Evolutionary conservation across 306 rosid genomes (phyloP), one percentile per base, ranked within the genome.

Genomic region (Urtica urens): DNA sequence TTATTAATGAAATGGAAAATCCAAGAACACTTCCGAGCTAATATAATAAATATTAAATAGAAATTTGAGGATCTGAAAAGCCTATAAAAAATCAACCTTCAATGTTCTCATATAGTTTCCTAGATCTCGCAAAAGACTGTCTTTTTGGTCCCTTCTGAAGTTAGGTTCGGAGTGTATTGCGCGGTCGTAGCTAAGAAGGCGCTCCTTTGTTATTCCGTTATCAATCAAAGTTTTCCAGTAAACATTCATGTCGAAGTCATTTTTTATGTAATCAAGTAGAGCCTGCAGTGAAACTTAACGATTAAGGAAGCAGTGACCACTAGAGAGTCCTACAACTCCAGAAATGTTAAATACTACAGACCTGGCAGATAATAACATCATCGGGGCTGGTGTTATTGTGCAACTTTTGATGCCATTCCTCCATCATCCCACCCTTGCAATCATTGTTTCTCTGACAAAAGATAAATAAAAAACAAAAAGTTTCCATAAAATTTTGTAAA

Each of bases 361-460:
- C 99, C 94, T 90, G 99, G 71, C 99, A 90, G 60, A 90, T 85
- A 43, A 90, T 70, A 69, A 90, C 87, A 63, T 90, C 99, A 77
- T 90, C 99, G 8, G 99, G 99, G 51, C 99, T 90, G 41, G 99
- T 90, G 73, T 90, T 90, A 56, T 90, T 90, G 71, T 90, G 99
- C 72, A 90, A 75, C 74, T 90, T 90, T 63, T 90, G 99, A 68
- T 90, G 99, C 99, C 99, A 90, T 73, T 90, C 94, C 71, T 90
- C 99, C 95, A 90, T 90, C 70, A 90, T 77, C 63, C 73, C 94
- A 6, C 99, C 99, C 69, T 73, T 81, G 75, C 94, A 85, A 3
- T 79, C 69, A 57, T 82, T 85, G 0, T 81, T 82, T 50, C 99
- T 81, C 99, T 90, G 70, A 55, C 61, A 51, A 49, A 50, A 63